Evolutionary conservation across 2,329 filamentous ascomycete species (phyloP).

Genomic region (Magnaporthiopsis incrustans): DNA sequence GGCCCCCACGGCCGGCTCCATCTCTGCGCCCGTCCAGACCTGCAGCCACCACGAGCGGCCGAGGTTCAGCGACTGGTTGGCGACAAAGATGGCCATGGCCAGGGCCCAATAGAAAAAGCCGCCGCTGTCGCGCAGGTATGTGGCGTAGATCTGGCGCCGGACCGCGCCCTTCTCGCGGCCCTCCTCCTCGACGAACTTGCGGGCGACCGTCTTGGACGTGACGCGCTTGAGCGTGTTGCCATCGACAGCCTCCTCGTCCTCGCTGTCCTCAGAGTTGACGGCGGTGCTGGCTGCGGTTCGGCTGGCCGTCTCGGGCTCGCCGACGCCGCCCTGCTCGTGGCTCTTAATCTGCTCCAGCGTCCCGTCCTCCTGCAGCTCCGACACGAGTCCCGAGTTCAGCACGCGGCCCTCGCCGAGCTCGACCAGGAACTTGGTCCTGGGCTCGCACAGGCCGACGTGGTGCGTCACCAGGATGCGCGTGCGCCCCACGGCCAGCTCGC

Average conservation of each 20-base stretch:
- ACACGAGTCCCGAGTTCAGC: slow-evolving; percentile 54
- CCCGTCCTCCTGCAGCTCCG: slow-evolving; percentile 53
- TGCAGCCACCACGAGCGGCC: slow-evolving; percentile 57
- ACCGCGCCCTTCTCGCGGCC: slow-evolving; percentile 63
- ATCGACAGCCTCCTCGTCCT: slow-evolving; percentile 31
- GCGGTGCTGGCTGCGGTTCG: slow-evolving; percentile 31
- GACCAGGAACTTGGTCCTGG: slow-evolving; percentile 66
- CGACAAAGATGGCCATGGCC: slow-evolving; percentile 44
- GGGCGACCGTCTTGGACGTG: slow-evolving; percentile 41
- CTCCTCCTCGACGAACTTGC: slow-evolving; percentile 73
- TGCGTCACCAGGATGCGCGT: slow-evolving; percentile 77
- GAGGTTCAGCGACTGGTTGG: slow-evolving; percentile 41
- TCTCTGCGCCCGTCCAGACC: slow-evolving; percentile 49
- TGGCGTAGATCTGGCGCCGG: slow-evolving; percentile 56
- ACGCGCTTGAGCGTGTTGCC: slow-evolving; percentile 39
- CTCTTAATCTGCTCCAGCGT: slow-evolving; percentile 49
- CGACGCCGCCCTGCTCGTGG: slow-evolving; percentile 39
- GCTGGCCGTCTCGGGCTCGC: slow-evolving; percentile 39
- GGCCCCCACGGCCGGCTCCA: slow-evolving; percentile 14
- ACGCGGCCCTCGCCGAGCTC: slow-evolving; percentile 63
- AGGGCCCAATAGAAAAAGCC: slow-evolving; percentile 52
- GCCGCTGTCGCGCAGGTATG: slow-evolving; percentile 60
- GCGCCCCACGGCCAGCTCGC: slow-evolving; percentile 58
- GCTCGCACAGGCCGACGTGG: slow-evolving; percentile 63
- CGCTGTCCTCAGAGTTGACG: slow-evolving; percentile 40